phyloP scores from a whole-genome alignment of 495 filamentous ascomycete species.

The Talaromyces thailandensis region DNA sequence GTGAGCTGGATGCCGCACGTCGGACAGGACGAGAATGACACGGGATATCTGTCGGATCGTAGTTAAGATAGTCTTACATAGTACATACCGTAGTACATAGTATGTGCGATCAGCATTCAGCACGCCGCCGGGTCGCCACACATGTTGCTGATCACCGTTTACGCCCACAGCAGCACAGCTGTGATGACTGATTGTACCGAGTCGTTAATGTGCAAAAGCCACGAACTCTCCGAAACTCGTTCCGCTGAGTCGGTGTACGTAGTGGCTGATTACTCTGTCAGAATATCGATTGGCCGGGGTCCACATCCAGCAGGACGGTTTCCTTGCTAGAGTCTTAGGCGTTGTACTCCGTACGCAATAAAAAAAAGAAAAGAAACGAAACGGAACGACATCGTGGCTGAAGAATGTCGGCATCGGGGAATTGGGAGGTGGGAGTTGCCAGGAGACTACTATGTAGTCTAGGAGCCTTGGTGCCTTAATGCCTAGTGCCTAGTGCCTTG shows the following conservation, averaged over 20 bases:
- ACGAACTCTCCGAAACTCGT: neutral
- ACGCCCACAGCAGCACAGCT: neutral
- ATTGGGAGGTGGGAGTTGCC: neutral
- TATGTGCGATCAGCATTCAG: neutral
- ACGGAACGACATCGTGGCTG: neutral
- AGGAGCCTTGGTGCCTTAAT: slow-evolving; percentile 2
- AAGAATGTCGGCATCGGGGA: neutral
- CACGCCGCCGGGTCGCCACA: neutral
- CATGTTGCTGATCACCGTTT: neutral
- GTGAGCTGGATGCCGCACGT: neutral
- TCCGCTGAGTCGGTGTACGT: neutral
- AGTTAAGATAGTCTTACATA: too few relatives aligned
- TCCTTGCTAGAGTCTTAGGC: neutral
- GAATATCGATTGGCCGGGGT: too few relatives aligned
- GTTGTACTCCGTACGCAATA: neutral
- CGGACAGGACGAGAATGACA: neutral
- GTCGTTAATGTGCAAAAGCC: neutral
- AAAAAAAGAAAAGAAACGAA: neutral
- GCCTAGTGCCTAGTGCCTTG: neutral
- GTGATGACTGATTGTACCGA: neutral
- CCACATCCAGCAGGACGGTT: too few relatives aligned
- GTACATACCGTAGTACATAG: neutral
- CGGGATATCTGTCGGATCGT: neutral
- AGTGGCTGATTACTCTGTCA: too few relatives aligned
- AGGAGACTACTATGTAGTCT: too few relatives aligned